Conservation (phyloP, 2,329 filamentous ascomycete species). For the Claviceps digitariae region DNA sequence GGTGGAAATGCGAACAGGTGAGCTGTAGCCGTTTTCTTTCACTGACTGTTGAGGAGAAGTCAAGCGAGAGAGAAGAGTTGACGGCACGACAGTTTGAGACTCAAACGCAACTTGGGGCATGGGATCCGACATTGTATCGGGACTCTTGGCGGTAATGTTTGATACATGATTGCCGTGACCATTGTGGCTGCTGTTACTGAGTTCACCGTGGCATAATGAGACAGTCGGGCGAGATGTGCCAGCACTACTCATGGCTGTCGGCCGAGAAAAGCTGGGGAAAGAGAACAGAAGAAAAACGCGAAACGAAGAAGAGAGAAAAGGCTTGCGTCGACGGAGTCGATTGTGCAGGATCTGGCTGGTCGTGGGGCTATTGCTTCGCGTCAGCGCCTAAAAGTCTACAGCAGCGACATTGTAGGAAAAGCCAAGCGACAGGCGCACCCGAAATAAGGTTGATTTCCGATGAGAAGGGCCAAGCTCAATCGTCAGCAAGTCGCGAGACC, state of each 20-base stretch:
- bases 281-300: not conserved
- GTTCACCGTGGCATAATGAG: slow-evolving; percentile 13
- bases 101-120: slow-evolving; percentile 13
- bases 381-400: not conserved
- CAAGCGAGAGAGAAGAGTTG: slow-evolving; percentile 18
- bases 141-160: slow-evolving; percentile 4
- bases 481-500: not conserved
- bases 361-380: not conserved
- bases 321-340: not conserved
- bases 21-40: slow-evolving; percentile 7
- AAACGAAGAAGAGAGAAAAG: not conserved
- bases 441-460: not conserved
- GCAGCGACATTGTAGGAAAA: not conserved
- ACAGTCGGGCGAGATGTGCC: slow-evolving; percentile 14
- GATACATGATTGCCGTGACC: slow-evolving; percentile 1
- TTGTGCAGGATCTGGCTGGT: not conserved
- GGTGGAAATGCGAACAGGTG: slow-evolving; percentile 25
- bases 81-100: slow-evolving; percentile 18
- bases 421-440: not conserved
- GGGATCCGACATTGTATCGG: slow-evolving; percentile 7
- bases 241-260: slow-evolving; percentile 18
- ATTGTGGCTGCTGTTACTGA: not conserved
- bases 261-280: slow-evolving; percentile 3
- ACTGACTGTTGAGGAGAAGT: slow-evolving; percentile 5
- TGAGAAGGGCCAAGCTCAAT: not conserved